Conservation (phyloP, 768 basidiomycete genomes). For the Auriscalpium vulgare region DNA sequence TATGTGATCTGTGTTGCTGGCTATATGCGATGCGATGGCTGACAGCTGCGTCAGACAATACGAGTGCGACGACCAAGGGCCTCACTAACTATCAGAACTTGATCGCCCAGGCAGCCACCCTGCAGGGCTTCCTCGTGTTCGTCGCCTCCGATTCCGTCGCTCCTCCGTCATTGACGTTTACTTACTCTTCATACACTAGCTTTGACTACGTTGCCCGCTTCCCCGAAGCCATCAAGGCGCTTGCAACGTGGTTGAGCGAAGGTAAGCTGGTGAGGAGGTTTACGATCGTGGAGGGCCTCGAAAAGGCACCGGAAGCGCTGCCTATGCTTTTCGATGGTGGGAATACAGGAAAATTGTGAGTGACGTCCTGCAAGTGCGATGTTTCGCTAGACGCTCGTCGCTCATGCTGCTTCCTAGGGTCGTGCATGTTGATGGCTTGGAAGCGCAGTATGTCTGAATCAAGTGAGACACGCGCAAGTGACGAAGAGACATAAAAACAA, state of each 20-base stretch:
- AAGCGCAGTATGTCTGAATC: too few relatives aligned
- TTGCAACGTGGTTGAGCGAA: constrained; percentile 48
- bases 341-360: constrained; percentile 71
- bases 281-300: constrained; percentile 70
- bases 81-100: constrained; percentile 59
- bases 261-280: constrained; percentile 76
- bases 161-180: background rate
- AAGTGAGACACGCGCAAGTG: too few relatives aligned
- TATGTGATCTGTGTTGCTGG: constrained; percentile 18
- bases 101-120: constrained; percentile 68
- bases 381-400: too few relatives aligned
- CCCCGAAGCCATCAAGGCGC: constrained; percentile 46
- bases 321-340: constrained; percentile 66
- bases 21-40: background rate
- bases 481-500: too few relatives aligned
- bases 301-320: constrained; percentile 64
- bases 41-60: constrained; percentile 33
- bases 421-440: too few relatives aligned
- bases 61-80: constrained; percentile 45
- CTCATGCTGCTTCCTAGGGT: too few relatives aligned
- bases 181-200: constrained; percentile 27
- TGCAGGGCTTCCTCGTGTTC: constrained; percentile 81
- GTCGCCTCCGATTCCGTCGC: constrained; percentile 16
- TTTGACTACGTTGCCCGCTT: constrained; percentile 67
- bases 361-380: background rate